phyloP scores from a whole-genome alignment of 805 yeast species.

The Suhomyces sp. region DNA sequence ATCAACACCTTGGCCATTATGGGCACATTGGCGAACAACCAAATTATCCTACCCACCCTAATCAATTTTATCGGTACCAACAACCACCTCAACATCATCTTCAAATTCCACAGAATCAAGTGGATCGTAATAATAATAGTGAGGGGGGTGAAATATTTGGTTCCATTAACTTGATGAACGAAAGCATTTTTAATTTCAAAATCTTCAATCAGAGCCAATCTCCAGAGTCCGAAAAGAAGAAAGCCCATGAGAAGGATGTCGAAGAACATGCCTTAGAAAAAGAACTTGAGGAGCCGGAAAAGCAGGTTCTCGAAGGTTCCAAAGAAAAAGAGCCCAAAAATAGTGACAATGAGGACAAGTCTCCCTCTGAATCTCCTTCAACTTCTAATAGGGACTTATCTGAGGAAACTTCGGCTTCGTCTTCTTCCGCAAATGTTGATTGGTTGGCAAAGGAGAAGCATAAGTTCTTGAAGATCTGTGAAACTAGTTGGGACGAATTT shows the following conservation, averaged over 20 bases:
- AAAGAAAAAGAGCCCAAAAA: neutral
- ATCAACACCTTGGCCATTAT: neutral
- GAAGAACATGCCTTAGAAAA: constrained; percentile 9
- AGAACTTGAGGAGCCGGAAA: constrained; percentile 2
- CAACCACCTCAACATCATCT: constrained; percentile 1
- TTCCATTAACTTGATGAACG: constrained; percentile 36
- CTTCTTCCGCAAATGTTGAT: constrained; percentile 1
- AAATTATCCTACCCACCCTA: neutral
- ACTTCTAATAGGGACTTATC: neutral
- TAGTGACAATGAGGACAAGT: neutral
- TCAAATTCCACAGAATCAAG: neutral
- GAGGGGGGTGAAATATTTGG: constrained; percentile 37
- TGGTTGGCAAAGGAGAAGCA: constrained; percentile 30
- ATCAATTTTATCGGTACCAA: neutral
- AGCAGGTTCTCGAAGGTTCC: neutral
- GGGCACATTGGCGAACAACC: constrained; percentile 5
- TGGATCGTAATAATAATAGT: no score
- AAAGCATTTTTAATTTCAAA: constrained; percentile 33
- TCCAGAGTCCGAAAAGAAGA: constrained; percentile 3
- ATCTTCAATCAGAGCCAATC: constrained; percentile 21
- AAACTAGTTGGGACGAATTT: constrained; percentile 45
- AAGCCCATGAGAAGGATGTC: constrained; percentile 5
- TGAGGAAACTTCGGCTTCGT: neutral
- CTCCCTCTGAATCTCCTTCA: neutral
- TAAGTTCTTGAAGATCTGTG: constrained; percentile 43